Percentiles rank a stretch among this genome's conserved stretches.
phyloP scores from a whole-genome alignment of 2,329 filamentous ascomycete genomes.

The Cyphellophora europaea region DNA sequence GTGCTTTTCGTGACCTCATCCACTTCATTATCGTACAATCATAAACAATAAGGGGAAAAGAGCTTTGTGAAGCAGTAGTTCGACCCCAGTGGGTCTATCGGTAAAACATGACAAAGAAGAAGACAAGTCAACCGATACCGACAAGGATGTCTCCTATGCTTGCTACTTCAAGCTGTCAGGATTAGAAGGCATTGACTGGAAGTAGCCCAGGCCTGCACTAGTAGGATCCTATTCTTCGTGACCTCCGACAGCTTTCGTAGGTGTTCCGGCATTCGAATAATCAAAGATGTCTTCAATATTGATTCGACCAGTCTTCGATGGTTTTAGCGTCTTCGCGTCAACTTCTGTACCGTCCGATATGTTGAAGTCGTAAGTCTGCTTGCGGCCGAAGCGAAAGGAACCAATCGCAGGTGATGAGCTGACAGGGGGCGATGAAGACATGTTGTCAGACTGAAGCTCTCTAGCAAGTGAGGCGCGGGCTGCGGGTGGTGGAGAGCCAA shows the following conservation, averaged over 20 bases:
- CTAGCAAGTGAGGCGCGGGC: not conserved
- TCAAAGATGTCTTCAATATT: not conserved
- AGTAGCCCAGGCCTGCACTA: not conserved
- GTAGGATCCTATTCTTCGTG: not conserved
- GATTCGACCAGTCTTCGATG: not conserved
- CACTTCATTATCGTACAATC: too few species aligned
- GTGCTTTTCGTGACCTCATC: too few species aligned
- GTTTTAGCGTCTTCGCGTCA: not conserved
- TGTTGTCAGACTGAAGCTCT: not conserved
- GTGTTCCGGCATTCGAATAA: too few species aligned
- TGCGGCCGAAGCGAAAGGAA: not conserved
- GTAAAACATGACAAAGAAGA: too few species aligned
- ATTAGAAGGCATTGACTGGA: not conserved
- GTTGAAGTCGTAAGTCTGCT: not conserved
- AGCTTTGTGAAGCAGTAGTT: too few species aligned
- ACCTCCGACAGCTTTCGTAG: not conserved
- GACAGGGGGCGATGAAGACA: not conserved
- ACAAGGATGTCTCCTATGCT: too few species aligned
- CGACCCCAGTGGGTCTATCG: too few species aligned
- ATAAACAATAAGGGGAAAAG: too few species aligned
- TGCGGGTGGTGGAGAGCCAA: not conserved
- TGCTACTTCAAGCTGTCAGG: too few species aligned
- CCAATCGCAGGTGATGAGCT: not conserved
- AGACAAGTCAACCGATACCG: too few species aligned
- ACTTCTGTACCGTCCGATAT: not conserved